Evolutionary conservation across 345 rosid species (phyloP).

Genomic region (Eucalyptus pumila): DNA sequence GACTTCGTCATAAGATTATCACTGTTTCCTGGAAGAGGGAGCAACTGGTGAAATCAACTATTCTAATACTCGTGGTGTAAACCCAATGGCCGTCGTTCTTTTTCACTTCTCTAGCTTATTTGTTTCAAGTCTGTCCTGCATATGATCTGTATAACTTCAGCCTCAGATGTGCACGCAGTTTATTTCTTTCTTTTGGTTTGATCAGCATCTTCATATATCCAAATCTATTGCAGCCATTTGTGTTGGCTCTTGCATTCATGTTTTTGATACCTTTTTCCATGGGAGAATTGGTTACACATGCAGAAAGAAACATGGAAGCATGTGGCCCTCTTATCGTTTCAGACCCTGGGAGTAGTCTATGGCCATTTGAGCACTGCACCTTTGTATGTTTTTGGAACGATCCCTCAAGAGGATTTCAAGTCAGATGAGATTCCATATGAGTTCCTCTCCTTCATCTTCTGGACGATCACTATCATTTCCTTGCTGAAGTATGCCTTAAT

Average conservation of each 20-base stretch:
- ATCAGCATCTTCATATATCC: not conserved
- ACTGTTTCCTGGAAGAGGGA: not conserved
- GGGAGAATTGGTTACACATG: not conserved
- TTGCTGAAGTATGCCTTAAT: slow-evolving; percentile 41
- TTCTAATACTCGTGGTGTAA: not conserved
- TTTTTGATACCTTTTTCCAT: not conserved
- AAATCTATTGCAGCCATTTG: not conserved
- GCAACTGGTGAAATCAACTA: not conserved
- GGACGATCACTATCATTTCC: slow-evolving; percentile 45
- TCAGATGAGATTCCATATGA: slow-evolving; percentile 25
- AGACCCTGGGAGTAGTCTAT: slow-evolving; percentile 48
- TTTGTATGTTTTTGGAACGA: slow-evolving; percentile 40
- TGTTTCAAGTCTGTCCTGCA: not conserved
- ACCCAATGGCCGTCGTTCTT: not conserved
- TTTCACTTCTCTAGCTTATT: not conserved
- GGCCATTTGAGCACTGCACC: slow-evolving; percentile 50
- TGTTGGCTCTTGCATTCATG: not conserved
- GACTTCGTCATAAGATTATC: not conserved
- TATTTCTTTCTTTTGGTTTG: not conserved
- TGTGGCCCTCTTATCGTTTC: slow-evolving; percentile 31
- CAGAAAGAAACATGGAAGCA: slow-evolving; percentile 47
- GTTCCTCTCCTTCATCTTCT: slow-evolving; percentile 48
- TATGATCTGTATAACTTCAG: not conserved
- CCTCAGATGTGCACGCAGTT: not conserved
- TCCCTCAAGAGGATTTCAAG: slow-evolving; percentile 10